These are phyloP conservation scores for Elongisporangium senticosum DNA, from an alignment of 352 stramenopile genomes.

Conservation along the genomic window DNA sequence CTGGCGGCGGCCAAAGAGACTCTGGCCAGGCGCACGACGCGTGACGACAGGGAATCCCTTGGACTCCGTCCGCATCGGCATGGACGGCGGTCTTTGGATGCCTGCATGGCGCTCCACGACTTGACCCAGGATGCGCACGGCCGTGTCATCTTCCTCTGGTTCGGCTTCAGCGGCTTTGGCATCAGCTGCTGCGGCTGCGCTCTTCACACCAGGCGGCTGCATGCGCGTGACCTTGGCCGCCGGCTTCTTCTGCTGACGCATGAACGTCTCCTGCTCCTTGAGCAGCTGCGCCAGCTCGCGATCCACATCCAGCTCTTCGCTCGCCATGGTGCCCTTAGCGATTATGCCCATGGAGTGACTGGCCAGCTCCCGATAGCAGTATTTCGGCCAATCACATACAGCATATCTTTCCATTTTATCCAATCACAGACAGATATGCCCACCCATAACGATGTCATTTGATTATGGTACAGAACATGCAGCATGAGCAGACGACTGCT, in stretches of 20 bases:
- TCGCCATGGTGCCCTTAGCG: neutral
- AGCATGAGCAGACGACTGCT: neutral
- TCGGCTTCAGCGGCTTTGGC: slow-evolving; percentile 6
- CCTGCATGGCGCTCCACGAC: slow-evolving; percentile 63
- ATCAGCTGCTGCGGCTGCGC: neutral
- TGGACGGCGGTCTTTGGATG: slow-evolving; percentile 24
- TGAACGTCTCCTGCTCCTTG: slow-evolving; percentile 76
- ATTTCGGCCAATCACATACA: neutral
- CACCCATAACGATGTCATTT: neutral
- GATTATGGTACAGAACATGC: neutral
- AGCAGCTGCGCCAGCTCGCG: slow-evolving; percentile 73
- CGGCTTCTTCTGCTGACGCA: slow-evolving; percentile 47
- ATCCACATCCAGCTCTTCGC: slow-evolving; percentile 53
- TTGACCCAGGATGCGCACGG: slow-evolving; percentile 37
- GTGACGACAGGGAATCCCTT: slow-evolving; percentile 58
- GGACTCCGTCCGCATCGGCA: slow-evolving; percentile 21
- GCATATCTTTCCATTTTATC: neutral
- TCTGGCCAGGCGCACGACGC: slow-evolving; percentile 36
- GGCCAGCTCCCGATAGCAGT: neutral
- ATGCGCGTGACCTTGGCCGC: slow-evolving; percentile 50
- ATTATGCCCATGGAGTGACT: neutral
- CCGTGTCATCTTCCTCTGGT: slow-evolving; percentile 5
- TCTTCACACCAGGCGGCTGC: neutral
- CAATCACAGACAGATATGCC: neutral
- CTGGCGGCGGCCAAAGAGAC: slow-evolving; percentile 61